Base-by-base conservation (phyloP, 2,329 filamentous ascomycete genomes). In the Colletotrichum incanum region DNA sequence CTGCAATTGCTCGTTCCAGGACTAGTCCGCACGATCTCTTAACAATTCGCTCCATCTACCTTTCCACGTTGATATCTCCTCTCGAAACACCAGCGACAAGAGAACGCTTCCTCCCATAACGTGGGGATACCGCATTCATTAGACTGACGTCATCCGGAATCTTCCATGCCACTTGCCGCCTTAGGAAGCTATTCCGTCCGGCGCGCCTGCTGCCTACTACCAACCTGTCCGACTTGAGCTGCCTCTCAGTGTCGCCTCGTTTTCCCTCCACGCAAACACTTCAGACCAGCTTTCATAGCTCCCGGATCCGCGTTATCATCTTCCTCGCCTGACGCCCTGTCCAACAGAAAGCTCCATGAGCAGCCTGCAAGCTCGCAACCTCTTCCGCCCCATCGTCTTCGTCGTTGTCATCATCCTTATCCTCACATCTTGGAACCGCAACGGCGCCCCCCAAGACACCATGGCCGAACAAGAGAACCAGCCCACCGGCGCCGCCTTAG, bases 91-190 rank as follows among this genome's bases (percentile, higher is more conserved):
- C 1, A 26, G 26, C 67, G 43, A 55, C 26, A 31, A 52, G 18
- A 37, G 39, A 18, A 54, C 28, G 34, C 18, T 50, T 26, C 39
- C 28, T 18, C 18, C 45, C 34, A 43, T 31, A 34, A 23, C 28
- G 34, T 50, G 20, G 31, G 60, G 26, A 37, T 5, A 54, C 54
- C 31, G 39, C 45, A 54, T 64, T 16, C 47, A 28, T 37, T 64
- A 31, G 23, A 41, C 39, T 72, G 59, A 70, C 70, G 70, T 72
- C 70, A 70, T 55, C 41, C 28, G 70, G 18, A 39, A 54, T 54
- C 49, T 59, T 59, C 59, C 39, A 43, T 39, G 26, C 18, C 45
- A 59, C 65, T 55, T 62, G 60, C 65, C 52, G 23, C 5, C 43
- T 64, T 59, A n/a, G 65, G 58, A 12, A 49, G 55, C 59, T 59